These are phyloP conservation scores for Chalciporus sp. DNA, from an alignment of 1,284 basidiomycete species.

Conservation along the genomic window DNA sequence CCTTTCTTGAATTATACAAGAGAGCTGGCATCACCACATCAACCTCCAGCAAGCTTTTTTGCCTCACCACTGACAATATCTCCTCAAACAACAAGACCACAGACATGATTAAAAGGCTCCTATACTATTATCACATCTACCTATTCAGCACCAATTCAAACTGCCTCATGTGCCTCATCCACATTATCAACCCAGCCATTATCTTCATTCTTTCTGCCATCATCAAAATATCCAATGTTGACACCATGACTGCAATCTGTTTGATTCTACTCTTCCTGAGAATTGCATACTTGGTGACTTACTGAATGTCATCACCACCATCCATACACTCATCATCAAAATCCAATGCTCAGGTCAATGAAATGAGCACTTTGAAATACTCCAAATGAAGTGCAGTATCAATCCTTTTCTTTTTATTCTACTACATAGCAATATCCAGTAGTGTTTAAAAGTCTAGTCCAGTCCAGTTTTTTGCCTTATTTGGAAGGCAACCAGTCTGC, in stretches of 20 bases:
- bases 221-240: conserved; percentile 20
- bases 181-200: conserved; percentile 24
- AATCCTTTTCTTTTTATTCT: conserved; percentile 10
- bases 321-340: conserved; percentile 22
- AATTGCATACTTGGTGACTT: conserved; percentile 24
- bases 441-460: too few relatives aligned
- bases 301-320: conserved; percentile 22
- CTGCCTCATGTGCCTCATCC: conserved; percentile 24
- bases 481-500: too few relatives aligned
- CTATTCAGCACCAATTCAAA: conserved; percentile 7
- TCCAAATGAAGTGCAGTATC: conserved; percentile 19
- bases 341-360: conserved; percentile 22
- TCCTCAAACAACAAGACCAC: conserved; percentile 20
- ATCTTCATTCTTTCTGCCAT: conserved; percentile 25
- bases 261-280: conserved; percentile 17
- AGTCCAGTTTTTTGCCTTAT: too few relatives aligned
- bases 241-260: conserved; percentile 29
- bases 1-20: conserved; percentile 24
- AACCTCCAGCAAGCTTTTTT: conserved; percentile 22
- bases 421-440: conserved; percentile 20
- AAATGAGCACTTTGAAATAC: conserved; percentile 19
- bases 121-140: background rate
- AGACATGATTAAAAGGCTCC: conserved; percentile 5
- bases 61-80: conserved; percentile 23
- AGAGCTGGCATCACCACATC: conserved; percentile 15